Conservation (phyloP, 495 filamentous ascomycete species). For the Lophium mytilinum region DNA sequence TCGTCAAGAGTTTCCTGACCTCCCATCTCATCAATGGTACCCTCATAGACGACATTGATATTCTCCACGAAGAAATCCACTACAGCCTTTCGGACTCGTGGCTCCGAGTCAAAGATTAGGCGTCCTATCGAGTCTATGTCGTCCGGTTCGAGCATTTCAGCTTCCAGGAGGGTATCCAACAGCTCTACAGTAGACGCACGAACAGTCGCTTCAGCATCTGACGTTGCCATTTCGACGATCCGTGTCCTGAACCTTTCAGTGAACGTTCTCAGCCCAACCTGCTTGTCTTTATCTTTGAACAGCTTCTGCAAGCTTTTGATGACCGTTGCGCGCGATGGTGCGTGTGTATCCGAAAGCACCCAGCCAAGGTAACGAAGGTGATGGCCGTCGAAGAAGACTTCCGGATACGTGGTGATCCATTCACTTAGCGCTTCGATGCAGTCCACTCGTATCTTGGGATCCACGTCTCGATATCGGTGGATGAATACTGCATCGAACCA, state of each 20-base stretch:
- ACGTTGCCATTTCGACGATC: constrained; percentile 86
- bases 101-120: constrained; percentile 79
- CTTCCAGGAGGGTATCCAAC: constrained; percentile 70
- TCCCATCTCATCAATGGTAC: constrained; percentile 73
- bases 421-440: constrained; percentile 74
- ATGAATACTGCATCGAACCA: constrained; percentile 86
- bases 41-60: constrained; percentile 71
- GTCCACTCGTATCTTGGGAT: constrained; percentile 75
- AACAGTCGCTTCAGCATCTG: constrained; percentile 69
- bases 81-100: constrained; percentile 75
- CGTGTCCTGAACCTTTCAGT: constrained; percentile 80
- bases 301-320: constrained; percentile 72
- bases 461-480: constrained; percentile 90
- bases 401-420: constrained; percentile 78
- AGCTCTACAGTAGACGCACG: constrained; percentile 71
- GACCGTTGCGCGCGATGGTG: constrained; percentile 63
- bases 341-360: constrained; percentile 73
- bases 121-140: constrained; percentile 81
- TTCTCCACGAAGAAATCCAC: constrained; percentile 83
- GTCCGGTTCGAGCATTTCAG: constrained; percentile 77
- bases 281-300: constrained; percentile 65
- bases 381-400: constrained; percentile 75
- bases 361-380: constrained; percentile 92
- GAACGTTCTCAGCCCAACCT: constrained; percentile 72
- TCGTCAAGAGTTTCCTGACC: constrained; percentile 72